These are phyloP conservation scores for Phytophthora pseudosyringae DNA, from an alignment of 352 stramenopile species.

Conservation along the genomic window DNA sequence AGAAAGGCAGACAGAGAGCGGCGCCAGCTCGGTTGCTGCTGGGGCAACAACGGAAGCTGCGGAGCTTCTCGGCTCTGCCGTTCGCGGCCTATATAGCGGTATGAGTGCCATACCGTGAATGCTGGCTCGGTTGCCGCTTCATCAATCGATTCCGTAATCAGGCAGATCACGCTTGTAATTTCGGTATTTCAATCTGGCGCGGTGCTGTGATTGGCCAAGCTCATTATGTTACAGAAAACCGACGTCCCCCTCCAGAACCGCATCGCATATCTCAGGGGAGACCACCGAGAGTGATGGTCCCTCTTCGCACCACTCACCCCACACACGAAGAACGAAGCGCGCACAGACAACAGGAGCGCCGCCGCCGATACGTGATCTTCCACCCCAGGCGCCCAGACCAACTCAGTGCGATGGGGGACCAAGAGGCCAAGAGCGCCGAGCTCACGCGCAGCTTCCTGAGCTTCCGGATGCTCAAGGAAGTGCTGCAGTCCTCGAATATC, in stretches of 20 bases:
- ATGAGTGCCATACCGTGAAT: not conserved
- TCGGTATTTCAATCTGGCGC: not conserved
- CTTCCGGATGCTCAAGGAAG: constrained; percentile 80
- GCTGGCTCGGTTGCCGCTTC: too few species aligned
- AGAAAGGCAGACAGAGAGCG: not conserved
- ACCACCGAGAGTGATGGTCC: constrained; percentile 31
- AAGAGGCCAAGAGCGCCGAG: constrained; percentile 38
- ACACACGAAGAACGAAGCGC: constrained; percentile 28
- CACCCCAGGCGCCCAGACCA: constrained; percentile 6
- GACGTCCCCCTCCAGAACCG: not conserved
- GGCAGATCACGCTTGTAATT: constrained; percentile 9
- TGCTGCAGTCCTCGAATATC: constrained; percentile 79
- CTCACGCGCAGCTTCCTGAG: constrained; percentile 71
- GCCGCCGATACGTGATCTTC: constrained; percentile 1
- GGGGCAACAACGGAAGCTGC: constrained; percentile 1
- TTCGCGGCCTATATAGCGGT: not conserved
- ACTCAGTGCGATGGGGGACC: constrained; percentile 32
- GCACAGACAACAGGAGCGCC: constrained; percentile 13
- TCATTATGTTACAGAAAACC: constrained; percentile 4
- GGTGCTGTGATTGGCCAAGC: constrained; percentile 15
- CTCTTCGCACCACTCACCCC: constrained; percentile 21
- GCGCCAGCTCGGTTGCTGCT: not conserved
- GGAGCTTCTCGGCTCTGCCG: constrained; percentile 7
- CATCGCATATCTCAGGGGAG: constrained; percentile 8
- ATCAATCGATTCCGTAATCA: constrained; percentile 24